Evolutionary conservation across 306 rosid species (phyloP).

Genomic region (Citrullus colocynthis): DNA sequence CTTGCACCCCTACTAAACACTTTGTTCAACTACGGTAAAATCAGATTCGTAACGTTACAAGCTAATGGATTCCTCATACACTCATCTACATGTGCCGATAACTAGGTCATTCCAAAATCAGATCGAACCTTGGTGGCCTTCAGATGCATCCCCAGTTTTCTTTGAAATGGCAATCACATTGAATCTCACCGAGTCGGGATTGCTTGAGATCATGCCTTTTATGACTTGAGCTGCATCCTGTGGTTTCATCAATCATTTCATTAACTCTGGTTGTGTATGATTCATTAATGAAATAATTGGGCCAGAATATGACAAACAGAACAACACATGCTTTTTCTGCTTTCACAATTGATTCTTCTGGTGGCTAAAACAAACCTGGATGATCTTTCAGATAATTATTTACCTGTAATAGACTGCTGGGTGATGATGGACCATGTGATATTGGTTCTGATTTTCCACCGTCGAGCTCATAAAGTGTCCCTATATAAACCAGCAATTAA

Average conservation of each 20-base stretch:
- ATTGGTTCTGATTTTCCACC: constrained; percentile 71
- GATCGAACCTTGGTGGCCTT: background rate
- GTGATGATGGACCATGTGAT: constrained; percentile 71
- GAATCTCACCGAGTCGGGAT: constrained; percentile 58
- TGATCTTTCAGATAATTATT: background rate
- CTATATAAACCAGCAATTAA: constrained; percentile 19
- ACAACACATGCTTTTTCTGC: background rate
- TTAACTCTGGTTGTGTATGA: background rate
- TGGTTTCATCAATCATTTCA: background rate
- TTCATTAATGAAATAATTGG: background rate
- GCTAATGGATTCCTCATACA: background rate
- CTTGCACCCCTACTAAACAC: background rate
- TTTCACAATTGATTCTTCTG: too few species aligned
- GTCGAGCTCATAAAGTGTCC: constrained; percentile 80
- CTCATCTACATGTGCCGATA: background rate
- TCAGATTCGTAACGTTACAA: background rate
- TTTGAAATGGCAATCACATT: constrained; percentile 69
- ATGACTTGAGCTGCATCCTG: constrained; percentile 82
- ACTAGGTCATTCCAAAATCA: background rate
- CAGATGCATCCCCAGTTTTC: constrained; percentile 17
- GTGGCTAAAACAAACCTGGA: background rate
- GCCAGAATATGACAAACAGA: background rate
- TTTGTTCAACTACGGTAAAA: background rate
- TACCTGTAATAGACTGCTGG: constrained; percentile 48
- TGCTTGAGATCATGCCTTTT: constrained; percentile 48